Conservation (phyloP, 176 grass and related monocot genomes). For the Zizania latifolia region DNA sequence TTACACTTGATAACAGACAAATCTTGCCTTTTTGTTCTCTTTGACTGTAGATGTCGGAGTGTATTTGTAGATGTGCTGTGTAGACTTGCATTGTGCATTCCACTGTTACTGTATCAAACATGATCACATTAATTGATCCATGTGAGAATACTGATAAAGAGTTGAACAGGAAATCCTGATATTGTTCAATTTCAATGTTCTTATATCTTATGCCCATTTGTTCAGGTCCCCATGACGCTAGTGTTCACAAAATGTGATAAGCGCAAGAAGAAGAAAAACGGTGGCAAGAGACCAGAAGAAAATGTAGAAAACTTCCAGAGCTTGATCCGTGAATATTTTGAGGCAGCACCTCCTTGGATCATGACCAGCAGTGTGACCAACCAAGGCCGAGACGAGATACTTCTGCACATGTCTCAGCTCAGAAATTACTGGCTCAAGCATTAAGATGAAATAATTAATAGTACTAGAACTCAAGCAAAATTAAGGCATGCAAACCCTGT, state of each 20-base stretch:
- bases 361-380: constrained; percentile 94
- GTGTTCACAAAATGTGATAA: constrained; percentile 99
- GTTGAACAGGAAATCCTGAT: neutral
- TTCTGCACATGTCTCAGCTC: constrained; percentile 92
- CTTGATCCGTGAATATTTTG: constrained; percentile 74
- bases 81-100: neutral
- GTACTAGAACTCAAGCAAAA: neutral
- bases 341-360: constrained; percentile 86
- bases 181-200: neutral
- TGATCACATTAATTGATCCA: neutral
- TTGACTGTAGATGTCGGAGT: neutral
- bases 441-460: constrained; percentile 23
- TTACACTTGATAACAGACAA: neutral
- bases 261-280: constrained; percentile 93
- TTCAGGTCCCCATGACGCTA: constrained; percentile 89
- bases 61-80: neutral
- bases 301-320: constrained; percentile 66
- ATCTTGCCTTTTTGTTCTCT: constrained; percentile 6
- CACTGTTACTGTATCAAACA: neutral
- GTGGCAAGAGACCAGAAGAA: constrained; percentile 87
- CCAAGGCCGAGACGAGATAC: constrained; percentile 90
- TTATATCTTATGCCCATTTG: neutral
- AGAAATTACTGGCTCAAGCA: constrained; percentile 98
- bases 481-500: constrained; percentile 17
- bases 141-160: neutral